Evolutionary conservation across 768 basidiomycete genomes (phyloP).

Genomic region (Xerocomus brunneocitrinus): DNA sequence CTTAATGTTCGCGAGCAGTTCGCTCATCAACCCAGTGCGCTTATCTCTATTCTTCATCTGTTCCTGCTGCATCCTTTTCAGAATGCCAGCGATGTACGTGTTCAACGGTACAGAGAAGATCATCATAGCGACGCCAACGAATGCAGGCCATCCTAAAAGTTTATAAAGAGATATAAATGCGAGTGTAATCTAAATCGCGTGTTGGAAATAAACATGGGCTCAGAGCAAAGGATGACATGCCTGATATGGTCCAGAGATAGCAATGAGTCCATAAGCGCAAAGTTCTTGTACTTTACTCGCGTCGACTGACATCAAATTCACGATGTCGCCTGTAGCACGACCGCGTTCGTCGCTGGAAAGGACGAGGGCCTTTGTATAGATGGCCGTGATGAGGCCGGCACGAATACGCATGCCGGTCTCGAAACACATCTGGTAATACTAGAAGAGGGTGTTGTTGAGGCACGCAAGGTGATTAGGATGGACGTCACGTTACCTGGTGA

Average conservation of each 20-base stretch:
- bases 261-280: constrained; percentile 78
- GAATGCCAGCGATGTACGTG: constrained; percentile 60
- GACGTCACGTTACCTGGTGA: constrained; percentile 55
- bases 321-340: constrained; percentile 85
- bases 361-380: constrained; percentile 83
- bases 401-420: constrained; percentile 90
- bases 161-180: constrained; percentile 89
- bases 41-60: constrained; percentile 94
- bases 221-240: constrained; percentile 30
- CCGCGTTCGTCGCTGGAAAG: constrained; percentile 82
- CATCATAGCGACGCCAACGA: constrained; percentile 39
- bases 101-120: constrained; percentile 72
- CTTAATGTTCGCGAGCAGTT: constrained; percentile 86
- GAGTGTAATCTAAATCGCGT: constrained; percentile 55
- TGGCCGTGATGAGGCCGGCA: constrained; percentile 77
- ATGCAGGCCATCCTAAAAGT: constrained; percentile 69
- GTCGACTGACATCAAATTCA: constrained; percentile 91
- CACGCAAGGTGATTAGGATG: not conserved
- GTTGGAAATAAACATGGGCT: not conserved
- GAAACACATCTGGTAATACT: constrained; percentile 85
- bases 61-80: constrained; percentile 74
- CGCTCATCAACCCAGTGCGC: constrained; percentile 84
- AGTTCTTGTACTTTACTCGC: constrained; percentile 75
- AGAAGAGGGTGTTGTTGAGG: not conserved
- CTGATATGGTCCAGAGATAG: constrained; percentile 83